Base-by-base conservation (phyloP, 2,329 filamentous ascomycete genomes). In the Pseudogymnoascus sp. region DNA sequence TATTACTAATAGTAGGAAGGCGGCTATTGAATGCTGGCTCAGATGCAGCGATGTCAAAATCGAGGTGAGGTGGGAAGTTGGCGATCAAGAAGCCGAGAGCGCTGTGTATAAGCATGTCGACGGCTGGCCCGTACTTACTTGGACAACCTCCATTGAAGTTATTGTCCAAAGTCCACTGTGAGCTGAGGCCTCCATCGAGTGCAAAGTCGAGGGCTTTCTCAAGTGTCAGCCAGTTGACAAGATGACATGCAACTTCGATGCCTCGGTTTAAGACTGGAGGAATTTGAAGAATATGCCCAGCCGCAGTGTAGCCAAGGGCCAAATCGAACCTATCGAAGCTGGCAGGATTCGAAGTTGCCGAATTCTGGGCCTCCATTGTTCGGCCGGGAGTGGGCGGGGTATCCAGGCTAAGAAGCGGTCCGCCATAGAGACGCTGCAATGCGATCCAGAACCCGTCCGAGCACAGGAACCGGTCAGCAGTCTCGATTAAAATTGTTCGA, bases 221-320 rank as follows among this genome's bases (percentile, higher is more conserved):
- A 12, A 88, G 65, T 0, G 81, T 88, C 58, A 82, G 76, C 84
- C 84, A 88, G 62, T 76, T 77, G 39, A 89, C 67, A 3, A 83
- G 75, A 58, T 77, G 75, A 34, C 77, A 74, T 1, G 83, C 83
- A 62, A 86, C 77, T 55, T 83, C 79, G 23, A 86, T 73, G 34
- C 84, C 85, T 34, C 82, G 79, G 48, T 76, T 71, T 9, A 80
- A 74, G 23, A 88, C 77, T 21, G 77, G 76, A 2, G 74, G 75
- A 67, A 85, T 79, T 38, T 76, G 74, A 13, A 89, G 74, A 37
- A 82, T 73, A 57, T 80, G 75, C 0, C 84, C 86, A 4, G 83
- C 80, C 23, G 84, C 83, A 48, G 84, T 79, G 66, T 88, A 87
- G 21, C 82, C 82, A 18, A 89, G 71, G n/a, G 79, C 79, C 63